phyloP scores from a whole-genome alignment of 495 filamentous ascomycete species.

The Penicillium cinerascens region DNA sequence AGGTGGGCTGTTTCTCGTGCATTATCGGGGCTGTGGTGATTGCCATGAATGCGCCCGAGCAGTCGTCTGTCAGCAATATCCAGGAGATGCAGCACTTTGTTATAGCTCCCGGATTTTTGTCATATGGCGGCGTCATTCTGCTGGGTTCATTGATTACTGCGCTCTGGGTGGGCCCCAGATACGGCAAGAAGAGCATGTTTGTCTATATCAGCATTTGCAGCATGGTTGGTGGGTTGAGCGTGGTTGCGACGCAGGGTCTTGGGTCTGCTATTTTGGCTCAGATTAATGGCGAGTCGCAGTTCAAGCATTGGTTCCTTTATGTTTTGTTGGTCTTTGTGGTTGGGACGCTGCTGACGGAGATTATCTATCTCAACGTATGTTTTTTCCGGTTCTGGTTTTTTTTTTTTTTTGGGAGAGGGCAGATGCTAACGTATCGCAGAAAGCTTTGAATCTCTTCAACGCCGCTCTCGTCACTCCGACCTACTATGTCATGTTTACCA shows the following conservation, averaged over 20 bases:
- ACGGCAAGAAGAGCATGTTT: slow-evolving; percentile 95
- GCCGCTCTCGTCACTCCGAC: slow-evolving; percentile 96
- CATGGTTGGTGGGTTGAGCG: slow-evolving; percentile 88
- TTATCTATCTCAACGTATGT: slow-evolving; percentile 91
- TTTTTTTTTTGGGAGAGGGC: not conserved
- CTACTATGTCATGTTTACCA: slow-evolving; percentile 98
- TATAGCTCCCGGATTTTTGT: slow-evolving; percentile 79
- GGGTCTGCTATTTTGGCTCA: slow-evolving; percentile 90
- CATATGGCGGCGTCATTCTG: slow-evolving; percentile 81
- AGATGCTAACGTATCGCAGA: slow-evolving; percentile 60
- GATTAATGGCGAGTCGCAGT: slow-evolving; percentile 75
- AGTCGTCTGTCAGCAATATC: slow-evolving; percentile 81
- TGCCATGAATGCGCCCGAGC: slow-evolving; percentile 83
- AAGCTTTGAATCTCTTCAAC: slow-evolving; percentile 98
- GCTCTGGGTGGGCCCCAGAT: slow-evolving; percentile 81
- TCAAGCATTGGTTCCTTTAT: slow-evolving; percentile 97
- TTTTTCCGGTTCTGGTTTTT: not conserved
- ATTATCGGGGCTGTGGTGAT: slow-evolving; percentile 93
- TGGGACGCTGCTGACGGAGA: slow-evolving; percentile 82
- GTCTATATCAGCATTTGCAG: slow-evolving; percentile 96
- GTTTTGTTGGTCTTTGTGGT: slow-evolving; percentile 89
- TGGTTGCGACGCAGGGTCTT: slow-evolving; percentile 90
- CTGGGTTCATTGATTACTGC: slow-evolving; percentile 67
- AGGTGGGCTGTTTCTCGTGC: slow-evolving; percentile 92
- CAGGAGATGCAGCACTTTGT: slow-evolving; percentile 92